These are phyloP conservation scores for Nitzschia sp. DNA, from an alignment of 108 stramenopile species.

Conservation along the genomic window DNA sequence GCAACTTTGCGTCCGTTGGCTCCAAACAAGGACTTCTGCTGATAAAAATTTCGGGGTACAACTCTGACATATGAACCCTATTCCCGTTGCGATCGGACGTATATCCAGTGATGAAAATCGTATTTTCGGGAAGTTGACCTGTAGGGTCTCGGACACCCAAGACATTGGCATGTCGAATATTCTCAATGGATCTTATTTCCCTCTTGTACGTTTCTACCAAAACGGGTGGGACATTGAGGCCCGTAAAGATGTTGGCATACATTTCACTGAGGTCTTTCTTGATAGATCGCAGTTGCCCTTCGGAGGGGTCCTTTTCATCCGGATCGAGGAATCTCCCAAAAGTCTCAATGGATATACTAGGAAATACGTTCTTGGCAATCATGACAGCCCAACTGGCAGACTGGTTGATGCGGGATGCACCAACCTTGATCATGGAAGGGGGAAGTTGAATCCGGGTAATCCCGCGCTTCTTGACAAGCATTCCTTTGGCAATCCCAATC, in stretches of 20 bases:
- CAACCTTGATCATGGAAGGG: constrained; percentile 16
- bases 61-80: neutral
- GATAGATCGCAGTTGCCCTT: neutral
- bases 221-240: neutral
- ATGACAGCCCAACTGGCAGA: constrained; percentile 1
- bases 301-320: no score
- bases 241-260: neutral
- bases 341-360: neutral
- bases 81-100: neutral
- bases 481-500: constrained; percentile 13
- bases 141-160: constrained; percentile 11
- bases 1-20: neutral
- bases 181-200: neutral
- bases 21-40: constrained; percentile 1
- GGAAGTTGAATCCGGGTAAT: constrained; percentile 6
- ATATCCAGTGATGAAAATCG: constrained; percentile 1
- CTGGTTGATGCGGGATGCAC: neutral
- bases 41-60: neutral
- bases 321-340: neutral
- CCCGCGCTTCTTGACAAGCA: neutral
- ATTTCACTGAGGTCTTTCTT: neutral
- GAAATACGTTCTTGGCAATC: neutral
- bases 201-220: neutral
- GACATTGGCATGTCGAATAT: neutral
- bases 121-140: neutral